Evolutionary conservation across 768 basidiomycete genomes (phyloP).

Genomic region (Leucocoprinus birnbaumii): DNA sequence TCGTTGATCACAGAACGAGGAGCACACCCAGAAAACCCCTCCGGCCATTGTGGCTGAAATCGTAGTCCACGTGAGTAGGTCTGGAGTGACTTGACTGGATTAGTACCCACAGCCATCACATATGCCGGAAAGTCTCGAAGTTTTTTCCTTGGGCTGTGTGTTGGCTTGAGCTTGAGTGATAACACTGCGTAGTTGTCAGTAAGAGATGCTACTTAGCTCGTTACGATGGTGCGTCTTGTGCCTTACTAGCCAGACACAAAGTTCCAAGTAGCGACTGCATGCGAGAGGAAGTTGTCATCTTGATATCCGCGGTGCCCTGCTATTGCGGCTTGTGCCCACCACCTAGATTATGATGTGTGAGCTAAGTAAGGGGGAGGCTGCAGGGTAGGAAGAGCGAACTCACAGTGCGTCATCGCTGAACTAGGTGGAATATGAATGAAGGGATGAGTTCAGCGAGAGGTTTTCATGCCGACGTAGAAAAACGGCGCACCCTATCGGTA

Average conservation of each 20-base stretch:
- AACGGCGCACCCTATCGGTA: slow-evolving; percentile 17
- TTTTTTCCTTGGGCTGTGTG: slow-evolving; percentile 34
- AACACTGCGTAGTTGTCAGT: slow-evolving; percentile 28
- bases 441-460: not conserved
- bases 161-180: slow-evolving; percentile 38
- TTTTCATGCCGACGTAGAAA: not conserved
- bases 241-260: slow-evolving; percentile 41
- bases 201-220: not conserved
- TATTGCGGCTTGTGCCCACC: slow-evolving; percentile 52
- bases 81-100: not conserved
- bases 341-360: slow-evolving; percentile 23
- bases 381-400: too few species aligned
- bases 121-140: slow-evolving; percentile 35
- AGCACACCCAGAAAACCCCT: slow-evolving; percentile 51
- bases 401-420: slow-evolving; percentile 49
- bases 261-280: slow-evolving; percentile 47
- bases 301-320: slow-evolving; percentile 47
- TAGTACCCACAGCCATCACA: slow-evolving; percentile 40
- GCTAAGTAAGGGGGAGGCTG: not conserved
- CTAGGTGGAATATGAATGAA: slow-evolving; percentile 21
- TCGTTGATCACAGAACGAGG: not conserved
- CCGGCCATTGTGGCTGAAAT: slow-evolving; percentile 48
- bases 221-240: not conserved
- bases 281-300: slow-evolving; percentile 36
- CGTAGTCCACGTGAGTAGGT: not conserved